Conservation (phyloP, 129 eudicot species). For the Tanacetum coccineum region DNA sequence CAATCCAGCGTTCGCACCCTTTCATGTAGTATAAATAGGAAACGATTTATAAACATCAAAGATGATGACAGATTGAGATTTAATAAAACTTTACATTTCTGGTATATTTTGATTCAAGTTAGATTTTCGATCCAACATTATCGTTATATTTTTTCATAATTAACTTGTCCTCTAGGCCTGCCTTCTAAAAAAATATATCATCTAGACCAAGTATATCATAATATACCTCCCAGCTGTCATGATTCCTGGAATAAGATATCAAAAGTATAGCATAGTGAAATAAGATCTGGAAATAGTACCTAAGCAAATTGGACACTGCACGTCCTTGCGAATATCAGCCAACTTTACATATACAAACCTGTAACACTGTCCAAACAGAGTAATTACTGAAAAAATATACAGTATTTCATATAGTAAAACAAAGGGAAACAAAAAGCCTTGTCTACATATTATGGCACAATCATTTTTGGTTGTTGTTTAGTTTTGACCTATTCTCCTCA, state of each 20-base stretch:
- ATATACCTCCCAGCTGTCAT: not conserved
- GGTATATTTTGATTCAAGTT: too few relatives aligned
- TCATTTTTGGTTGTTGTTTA: constrained; percentile 3
- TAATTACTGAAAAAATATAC: not conserved
- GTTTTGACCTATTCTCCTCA: constrained; percentile 7
- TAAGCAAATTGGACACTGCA: constrained; percentile 91
- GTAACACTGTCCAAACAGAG: constrained; percentile 25
- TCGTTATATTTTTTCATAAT: not conserved
- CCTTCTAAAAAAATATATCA: not conserved
- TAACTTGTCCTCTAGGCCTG: not conserved
- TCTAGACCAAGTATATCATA: not conserved
- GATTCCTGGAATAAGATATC: constrained; percentile 1
- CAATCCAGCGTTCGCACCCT: too few relatives aligned
- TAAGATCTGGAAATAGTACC: constrained; percentile 22
- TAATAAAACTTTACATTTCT: too few relatives aligned
- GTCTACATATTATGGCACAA: not conserved
- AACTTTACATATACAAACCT: constrained; percentile 59
- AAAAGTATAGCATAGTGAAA: not conserved
- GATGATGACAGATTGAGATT: too few relatives aligned
- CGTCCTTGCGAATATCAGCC: constrained; percentile 87
- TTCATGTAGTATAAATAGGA: too few relatives aligned
- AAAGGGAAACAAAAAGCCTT: too few relatives aligned
- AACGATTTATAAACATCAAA: too few relatives aligned
- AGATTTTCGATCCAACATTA: too few relatives aligned
- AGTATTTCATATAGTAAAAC: too few relatives aligned